phyloP scores from a whole-genome alignment of 164 flowering plant genomes.

The Berberis vulgaris region DNA sequence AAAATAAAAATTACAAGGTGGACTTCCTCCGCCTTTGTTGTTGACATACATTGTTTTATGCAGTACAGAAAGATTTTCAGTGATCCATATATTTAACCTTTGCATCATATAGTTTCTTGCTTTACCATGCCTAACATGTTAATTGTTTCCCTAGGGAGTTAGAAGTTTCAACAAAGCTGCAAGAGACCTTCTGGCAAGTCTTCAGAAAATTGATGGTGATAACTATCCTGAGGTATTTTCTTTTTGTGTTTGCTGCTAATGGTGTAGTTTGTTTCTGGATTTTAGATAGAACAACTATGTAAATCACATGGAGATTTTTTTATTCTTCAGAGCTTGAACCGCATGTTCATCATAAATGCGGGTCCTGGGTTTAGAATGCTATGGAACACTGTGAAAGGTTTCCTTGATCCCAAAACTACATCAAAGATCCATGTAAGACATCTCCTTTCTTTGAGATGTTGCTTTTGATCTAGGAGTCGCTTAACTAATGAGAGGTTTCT shows the following conservation, averaged over 20 bases:
- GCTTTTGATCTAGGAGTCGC: background rate
- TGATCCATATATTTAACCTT: no score
- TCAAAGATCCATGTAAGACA: conserved; percentile 71
- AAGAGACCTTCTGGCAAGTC: conserved; percentile 62
- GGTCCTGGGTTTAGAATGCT: conserved; percentile 84
- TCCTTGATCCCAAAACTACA: conserved; percentile 91
- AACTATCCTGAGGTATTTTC: conserved; percentile 83
- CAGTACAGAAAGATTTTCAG: no score
- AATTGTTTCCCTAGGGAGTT: conserved; percentile 47
- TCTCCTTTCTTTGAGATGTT: background rate
- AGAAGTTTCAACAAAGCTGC: conserved; percentile 77
- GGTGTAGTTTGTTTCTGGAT: no score
- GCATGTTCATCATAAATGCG: conserved; percentile 96
- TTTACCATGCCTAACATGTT: conserved; percentile 2
- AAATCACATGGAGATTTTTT: no score
- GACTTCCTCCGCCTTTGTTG: no score
- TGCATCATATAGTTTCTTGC: no score
- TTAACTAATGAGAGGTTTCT: conserved; percentile 3
- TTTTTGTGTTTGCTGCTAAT: conserved; percentile 3
- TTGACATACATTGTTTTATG: no score
- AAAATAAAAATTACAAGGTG: no score
- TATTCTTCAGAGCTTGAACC: conserved; percentile 51
- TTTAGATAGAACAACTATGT: no score
- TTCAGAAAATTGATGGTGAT: conserved; percentile 87
- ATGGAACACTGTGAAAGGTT: conserved; percentile 78